Evolutionary conservation across 2,329 filamentous ascomycete species (phyloP).

Genomic region (Epichloe elymi): DNA sequence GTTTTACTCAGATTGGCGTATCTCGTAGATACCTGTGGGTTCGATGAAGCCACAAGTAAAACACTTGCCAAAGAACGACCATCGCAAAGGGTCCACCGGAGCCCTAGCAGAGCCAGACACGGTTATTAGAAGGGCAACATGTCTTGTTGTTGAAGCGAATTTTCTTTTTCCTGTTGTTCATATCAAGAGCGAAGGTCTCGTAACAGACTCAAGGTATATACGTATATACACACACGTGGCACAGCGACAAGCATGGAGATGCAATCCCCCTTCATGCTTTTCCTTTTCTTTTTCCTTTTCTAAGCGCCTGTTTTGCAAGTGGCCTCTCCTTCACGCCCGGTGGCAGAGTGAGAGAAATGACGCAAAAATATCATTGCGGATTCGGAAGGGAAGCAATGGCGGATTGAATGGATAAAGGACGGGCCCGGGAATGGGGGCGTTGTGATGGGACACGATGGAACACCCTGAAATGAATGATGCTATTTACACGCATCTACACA

Average conservation of each 20-base stretch:
- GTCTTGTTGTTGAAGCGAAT: neutral
- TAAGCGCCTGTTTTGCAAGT: too few species aligned
- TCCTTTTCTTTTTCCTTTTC: neutral
- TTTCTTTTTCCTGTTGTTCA: neutral
- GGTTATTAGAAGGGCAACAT: neutral
- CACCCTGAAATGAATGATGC: neutral
- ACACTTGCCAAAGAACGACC: conserved; percentile 30
- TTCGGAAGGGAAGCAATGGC: neutral
- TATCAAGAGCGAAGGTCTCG: neutral
- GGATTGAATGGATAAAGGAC: neutral
- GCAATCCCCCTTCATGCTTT: neutral
- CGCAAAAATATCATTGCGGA: neutral
- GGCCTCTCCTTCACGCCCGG: neutral
- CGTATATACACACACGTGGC: neutral
- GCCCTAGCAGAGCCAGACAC: conserved; percentile 12
- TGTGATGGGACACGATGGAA: neutral
- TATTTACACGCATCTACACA: neutral
- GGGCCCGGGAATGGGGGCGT: neutral
- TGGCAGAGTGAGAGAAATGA: neutral
- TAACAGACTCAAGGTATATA: neutral
- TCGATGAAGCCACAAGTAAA: conserved; percentile 38
- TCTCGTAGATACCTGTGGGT: conserved; percentile 38
- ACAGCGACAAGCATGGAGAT: too few species aligned
- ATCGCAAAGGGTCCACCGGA: conserved; percentile 14
- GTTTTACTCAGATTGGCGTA: conserved; percentile 30